Base-by-base conservation (phyloP, 1,139 yeast species). In the Blastobotrys aristatus region DNA sequence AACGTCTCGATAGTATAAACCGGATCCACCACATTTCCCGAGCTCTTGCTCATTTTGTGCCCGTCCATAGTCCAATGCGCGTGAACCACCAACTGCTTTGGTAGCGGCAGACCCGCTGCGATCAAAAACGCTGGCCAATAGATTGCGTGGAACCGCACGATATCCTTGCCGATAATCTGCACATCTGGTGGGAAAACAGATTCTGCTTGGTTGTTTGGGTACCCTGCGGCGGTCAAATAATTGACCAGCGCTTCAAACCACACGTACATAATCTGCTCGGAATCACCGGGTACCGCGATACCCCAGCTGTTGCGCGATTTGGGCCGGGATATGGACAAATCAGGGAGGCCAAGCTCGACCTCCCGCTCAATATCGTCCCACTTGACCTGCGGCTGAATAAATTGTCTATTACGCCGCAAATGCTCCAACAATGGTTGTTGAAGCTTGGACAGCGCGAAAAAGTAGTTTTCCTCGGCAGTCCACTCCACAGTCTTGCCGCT, bases 11-110 rank as follows among this genome's bases (percentile, higher is more conserved):
- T 70, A 22, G 84, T 73, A 16, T 71, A 76, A 20, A 84, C 62
- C 0, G 99, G 98, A 60, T 94, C 97, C 8, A 92, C 95, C n/a
- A 92, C 97, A 63, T 92, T 92, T 0, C 97, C 97, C 50, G 83
- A 68, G 49, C 95, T 84, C 60, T 92, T 92, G 50, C 96, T 85
- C 98, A 92, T 92, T 62, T 92, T 92, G 46, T 80, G 71, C 0
- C 97, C 97, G 40, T 82, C 84, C 66, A 86, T 77, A 16, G 90
- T 72, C 98, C 98, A 92, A 64, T 92, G 98, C 2, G 95, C 83
- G 67, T 92, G 99, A 1, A 92, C 96, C 11, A 89, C 75, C 3
- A 92, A 77, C 53, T 82, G 84, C 36, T 73, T 68, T 0, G 97
- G 97, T 8, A 83, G 61, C 2, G 77, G 77, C 0, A 86, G 61